Base-by-base conservation (phyloP, 169 alveolate species). In the Plasmodium ovale region DNA sequence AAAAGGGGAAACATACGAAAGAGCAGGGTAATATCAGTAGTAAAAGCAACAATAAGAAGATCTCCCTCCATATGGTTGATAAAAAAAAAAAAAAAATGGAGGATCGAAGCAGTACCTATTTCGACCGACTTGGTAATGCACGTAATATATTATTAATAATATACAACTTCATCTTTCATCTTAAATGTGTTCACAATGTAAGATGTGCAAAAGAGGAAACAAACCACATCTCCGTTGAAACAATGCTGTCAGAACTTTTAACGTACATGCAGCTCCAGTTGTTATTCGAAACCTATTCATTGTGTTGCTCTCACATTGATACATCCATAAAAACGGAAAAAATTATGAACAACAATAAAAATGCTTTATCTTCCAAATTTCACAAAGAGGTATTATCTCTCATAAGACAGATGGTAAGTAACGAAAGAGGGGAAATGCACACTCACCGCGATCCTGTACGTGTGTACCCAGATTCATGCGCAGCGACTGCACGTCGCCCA, bases 331-430 rank as follows among this genome's bases (percentile, higher is more conserved):
- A 69, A 21, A 42, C 7, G 7, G 47, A 29, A 12, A 35, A 69
- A 42, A 67, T 53, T 29, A 65, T 79, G 82, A 79, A 79, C 58
- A 79, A 79, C 19, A 44, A 65, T 27, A 79, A 69, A 35, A 58
- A 64, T 60, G 16, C 27, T 0, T 33, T 44, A 7, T 79, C 89
- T 6, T 79, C 89, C 16, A 79, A 56, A 56, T n/a, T 79, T 10
- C 89, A 79, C 56, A 79, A 79, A 51, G 59, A 65, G 29, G 49
- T 79, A 42, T 27, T 65, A n/a, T 79, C 89, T 2, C 19, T 33
- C 21, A 16, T 79, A 58, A 25, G 23, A 10, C 56, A 79, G 4
- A 31, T 79, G 33, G 82, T 65, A 37, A 49, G 51, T 27, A 44
- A 7, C 25, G 12, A 44, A 54, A 53, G 35, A 65, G 7, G 42